Evolutionary conservation across 352 stramenopile species (phyloP).

Genomic region (Globisporangium spiculum): DNA sequence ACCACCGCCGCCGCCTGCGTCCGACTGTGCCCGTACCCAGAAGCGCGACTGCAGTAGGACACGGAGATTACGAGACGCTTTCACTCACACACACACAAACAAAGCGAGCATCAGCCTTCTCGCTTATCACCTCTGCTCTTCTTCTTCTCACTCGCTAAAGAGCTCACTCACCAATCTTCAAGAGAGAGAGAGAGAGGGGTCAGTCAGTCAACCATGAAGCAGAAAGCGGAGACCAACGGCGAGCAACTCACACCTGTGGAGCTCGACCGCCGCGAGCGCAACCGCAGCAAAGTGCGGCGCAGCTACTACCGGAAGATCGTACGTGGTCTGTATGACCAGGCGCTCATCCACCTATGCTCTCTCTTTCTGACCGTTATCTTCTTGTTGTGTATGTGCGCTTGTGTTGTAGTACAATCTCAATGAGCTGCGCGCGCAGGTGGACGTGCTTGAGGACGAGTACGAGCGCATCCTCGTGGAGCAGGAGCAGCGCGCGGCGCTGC

Average conservation of each 20-base stretch:
- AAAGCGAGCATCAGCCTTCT: background rate
- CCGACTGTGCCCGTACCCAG: background rate
- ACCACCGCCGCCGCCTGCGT: background rate
- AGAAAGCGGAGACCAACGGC: slow-evolving; percentile 10
- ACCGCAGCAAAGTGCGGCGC: slow-evolving; percentile 48
- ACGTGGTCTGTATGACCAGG: slow-evolving; percentile 9
- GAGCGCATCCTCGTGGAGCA: slow-evolving; percentile 34
- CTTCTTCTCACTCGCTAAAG: background rate
- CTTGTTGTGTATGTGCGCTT: background rate
- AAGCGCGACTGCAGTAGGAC: background rate
- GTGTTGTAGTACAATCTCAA: slow-evolving; percentile 36
- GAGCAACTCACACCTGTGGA: slow-evolving; percentile 30
- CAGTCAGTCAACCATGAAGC: slow-evolving; percentile 1
- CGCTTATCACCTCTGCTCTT: background rate
- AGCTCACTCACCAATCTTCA: background rate
- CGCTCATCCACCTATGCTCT: background rate
- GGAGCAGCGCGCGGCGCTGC: slow-evolving; percentile 18
- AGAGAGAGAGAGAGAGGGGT: background rate
- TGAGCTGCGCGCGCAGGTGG: slow-evolving; percentile 41
- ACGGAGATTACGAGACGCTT: background rate
- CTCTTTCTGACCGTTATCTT: background rate
- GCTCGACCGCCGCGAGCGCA: slow-evolving; percentile 42
- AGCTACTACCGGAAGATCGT: slow-evolving; percentile 61
- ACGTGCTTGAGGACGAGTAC: slow-evolving; percentile 43
- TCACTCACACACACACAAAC: background rate